These are phyloP conservation scores for Sphagnurus paluster DNA, from an alignment of 1,284 basidiomycete species.

Conservation along the genomic window DNA sequence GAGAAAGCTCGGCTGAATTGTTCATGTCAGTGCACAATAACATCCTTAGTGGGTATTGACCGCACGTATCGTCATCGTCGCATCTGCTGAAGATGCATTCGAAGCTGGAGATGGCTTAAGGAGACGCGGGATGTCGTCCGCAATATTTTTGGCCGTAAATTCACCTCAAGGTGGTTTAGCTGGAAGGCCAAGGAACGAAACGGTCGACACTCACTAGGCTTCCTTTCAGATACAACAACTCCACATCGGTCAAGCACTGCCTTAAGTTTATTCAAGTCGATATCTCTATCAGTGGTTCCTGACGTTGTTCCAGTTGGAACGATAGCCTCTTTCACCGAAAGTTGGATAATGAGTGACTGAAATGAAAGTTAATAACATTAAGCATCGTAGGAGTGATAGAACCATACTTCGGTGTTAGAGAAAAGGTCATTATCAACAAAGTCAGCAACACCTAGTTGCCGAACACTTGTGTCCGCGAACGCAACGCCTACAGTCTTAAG, in stretches of 20 bases:
- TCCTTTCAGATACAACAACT: slow-evolving; percentile 88
- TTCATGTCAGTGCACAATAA: slow-evolving; percentile 3
- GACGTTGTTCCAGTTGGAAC: slow-evolving; percentile 67
- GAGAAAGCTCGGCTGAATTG: slow-evolving; percentile 70
- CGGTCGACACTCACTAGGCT: slow-evolving; percentile 61
- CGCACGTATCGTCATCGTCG: slow-evolving; percentile 49
- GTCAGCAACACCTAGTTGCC: slow-evolving; percentile 79
- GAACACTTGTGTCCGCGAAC: slow-evolving; percentile 75
- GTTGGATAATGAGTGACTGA: slow-evolving; percentile 92
- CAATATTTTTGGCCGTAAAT: slow-evolving; percentile 79
- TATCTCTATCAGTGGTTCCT: slow-evolving; percentile 75
- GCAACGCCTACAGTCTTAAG: slow-evolving; percentile 69
- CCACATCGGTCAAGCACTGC: slow-evolving; percentile 88
- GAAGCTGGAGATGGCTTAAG: slow-evolving; percentile 44
- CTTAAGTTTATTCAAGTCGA: slow-evolving; percentile 85
- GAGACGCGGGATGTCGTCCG: slow-evolving; percentile 84
- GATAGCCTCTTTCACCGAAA: slow-evolving; percentile 94
- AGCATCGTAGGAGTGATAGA: not conserved
- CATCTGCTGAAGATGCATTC: slow-evolving; percentile 47
- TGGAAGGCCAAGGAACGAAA: not conserved
- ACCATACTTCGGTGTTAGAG: slow-evolving; percentile 90
- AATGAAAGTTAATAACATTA: slow-evolving; percentile 4
- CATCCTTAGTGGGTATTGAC: slow-evolving; percentile 3
- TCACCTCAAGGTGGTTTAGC: slow-evolving; percentile 55
- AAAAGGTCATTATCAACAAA: slow-evolving; percentile 96